phyloP scores from a whole-genome alignment of 371 early-diverging fungal species.

The Capillidium heterosporum region DNA sequence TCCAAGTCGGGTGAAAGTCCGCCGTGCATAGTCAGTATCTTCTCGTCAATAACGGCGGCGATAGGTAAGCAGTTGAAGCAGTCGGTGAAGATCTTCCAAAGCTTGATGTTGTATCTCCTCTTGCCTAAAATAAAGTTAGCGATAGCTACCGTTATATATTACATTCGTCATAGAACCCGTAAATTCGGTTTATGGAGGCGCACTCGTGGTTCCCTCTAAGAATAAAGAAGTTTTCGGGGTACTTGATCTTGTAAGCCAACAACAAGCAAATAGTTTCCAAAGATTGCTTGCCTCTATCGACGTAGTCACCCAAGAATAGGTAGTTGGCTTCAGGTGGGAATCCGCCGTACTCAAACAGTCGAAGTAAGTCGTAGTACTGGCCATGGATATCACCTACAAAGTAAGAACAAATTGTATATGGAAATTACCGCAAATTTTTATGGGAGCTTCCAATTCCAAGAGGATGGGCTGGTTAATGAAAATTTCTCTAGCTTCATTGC shows the following conservation, averaged over 20 bases:
- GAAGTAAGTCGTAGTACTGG: constrained; percentile 76
- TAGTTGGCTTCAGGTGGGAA: constrained; percentile 83
- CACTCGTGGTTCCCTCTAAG: constrained; percentile 98
- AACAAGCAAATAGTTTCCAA: constrained; percentile 89
- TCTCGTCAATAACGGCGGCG: constrained; percentile 89
- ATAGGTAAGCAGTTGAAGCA: constrained; percentile 96
- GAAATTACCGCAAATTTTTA: constrained; percentile 45
- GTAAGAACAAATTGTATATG: background rate
- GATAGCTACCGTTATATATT: constrained; percentile 1
- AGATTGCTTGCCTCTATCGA: constrained; percentile 93
- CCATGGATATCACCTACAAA: constrained; percentile 92
- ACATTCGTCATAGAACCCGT: constrained; percentile 99
- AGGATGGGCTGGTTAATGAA: constrained; percentile 87
- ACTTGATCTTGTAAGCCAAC: constrained; percentile 95
- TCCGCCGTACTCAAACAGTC: constrained; percentile 83
- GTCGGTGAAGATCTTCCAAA: constrained; percentile 97
- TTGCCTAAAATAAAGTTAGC: constrained; percentile 25
- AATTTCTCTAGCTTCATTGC: constrained; percentile 72
- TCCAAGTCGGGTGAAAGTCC: constrained; percentile 82
- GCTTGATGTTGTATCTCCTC: constrained; percentile 76
- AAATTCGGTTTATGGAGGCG: constrained; percentile 88
- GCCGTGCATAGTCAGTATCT: constrained; percentile 97
- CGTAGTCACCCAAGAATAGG: constrained; percentile 97
- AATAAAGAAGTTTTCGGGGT: constrained; percentile 91
- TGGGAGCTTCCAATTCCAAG: constrained; percentile 88